Evolutionary conservation across 352 stramenopile genomes (phyloP), one percentile per base, ranked within the genome.

Genomic region (Phytopythium delawarense): DNA sequence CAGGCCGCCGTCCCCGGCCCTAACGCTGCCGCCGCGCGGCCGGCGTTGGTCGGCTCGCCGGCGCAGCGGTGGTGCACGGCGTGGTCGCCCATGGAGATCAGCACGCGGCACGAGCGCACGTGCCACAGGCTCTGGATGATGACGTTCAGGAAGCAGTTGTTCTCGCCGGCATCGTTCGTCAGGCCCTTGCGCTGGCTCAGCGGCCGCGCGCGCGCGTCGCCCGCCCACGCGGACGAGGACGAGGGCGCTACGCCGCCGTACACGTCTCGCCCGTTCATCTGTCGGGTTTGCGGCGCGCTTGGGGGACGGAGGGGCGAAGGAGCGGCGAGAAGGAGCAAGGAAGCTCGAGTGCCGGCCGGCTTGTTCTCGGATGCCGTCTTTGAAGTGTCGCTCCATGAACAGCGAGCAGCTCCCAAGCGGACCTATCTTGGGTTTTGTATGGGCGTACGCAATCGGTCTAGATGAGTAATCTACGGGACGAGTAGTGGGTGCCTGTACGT

Each of bases 101-200:
- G 80, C 65, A 84, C 76, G 53, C 88, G 84, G 63, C 88, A 96
- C 48, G 81, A 90, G 46, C 88, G 83, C 37, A 96, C 69, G 72
- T 96, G 87, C 88, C 88, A 96, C n/a, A 96, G 69, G 42, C 78
- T 92, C 81, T 96, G 88, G 63, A 96, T 92, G 59, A 96, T 88
- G 16, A 96, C 88, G 69, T 96, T 96, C 5, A 96, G 74, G 70
- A 96, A 96, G 75, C 88, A 96, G 72, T 96, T 96, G 75, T 96
- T 96, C 50, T 87, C 69, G 59, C 88, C 88, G 21, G 83, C 49
- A 8, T 92, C 79, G 76, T 96, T 96, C 57, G 74, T 81, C 53
- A 96, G 81, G 0, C 88, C 88, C 64, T 94, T 91, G 68, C 83
- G 83, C 21, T 70, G 80, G 60, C 82, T 91, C 46, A 70, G 60